phyloP scores from a whole-genome alignment of 2,329 filamentous ascomycete genomes.

The Tolypocladium cylindrosporum region DNA sequence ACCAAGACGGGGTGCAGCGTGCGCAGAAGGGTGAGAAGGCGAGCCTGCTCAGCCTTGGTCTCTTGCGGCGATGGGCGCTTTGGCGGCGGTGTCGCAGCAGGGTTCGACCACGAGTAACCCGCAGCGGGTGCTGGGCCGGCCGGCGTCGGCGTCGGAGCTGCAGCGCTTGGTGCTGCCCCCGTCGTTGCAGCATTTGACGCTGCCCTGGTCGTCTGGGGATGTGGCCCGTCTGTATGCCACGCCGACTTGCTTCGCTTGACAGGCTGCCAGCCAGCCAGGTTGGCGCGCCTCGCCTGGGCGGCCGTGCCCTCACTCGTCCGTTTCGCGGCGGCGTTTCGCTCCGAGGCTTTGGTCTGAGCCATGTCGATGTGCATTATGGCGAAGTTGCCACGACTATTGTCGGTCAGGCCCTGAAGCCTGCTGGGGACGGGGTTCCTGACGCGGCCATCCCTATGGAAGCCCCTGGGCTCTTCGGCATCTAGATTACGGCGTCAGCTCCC shows the following conservation, averaged over 20 bases:
- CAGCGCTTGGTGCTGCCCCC: not conserved
- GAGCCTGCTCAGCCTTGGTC: slow-evolving; percentile 49
- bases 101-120: not conserved
- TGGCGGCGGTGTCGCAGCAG: not conserved
- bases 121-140: not conserved
- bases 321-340: slow-evolving; percentile 45
- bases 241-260: slow-evolving; percentile 32
- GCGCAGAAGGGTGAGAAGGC: slow-evolving; percentile 46
- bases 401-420: slow-evolving; percentile 50
- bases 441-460: slow-evolving; percentile 17
- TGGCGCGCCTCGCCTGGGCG: slow-evolving; percentile 45
- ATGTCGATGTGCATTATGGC: slow-evolving; percentile 53
- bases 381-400: slow-evolving; percentile 49
- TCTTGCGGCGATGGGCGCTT: slow-evolving; percentile 25
- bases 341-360: slow-evolving; percentile 32
- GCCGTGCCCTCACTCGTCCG: slow-evolving; percentile 52
- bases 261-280: slow-evolving; percentile 42
- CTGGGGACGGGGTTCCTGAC: slow-evolving; percentile 48
- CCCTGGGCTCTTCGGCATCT: not conserved
- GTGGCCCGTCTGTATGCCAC: slow-evolving; percentile 12
- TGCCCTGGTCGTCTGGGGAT: not conserved
- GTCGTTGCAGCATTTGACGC: not conserved
- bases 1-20: slow-evolving; percentile 45
- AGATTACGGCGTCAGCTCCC: not conserved
- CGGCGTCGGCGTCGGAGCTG: not conserved